Percentiles rank a stretch among this genome's conserved stretches.
Conservation (phyloP, 176 grass and related monocot species). For the Echinochloa phyllopogon region DNA sequence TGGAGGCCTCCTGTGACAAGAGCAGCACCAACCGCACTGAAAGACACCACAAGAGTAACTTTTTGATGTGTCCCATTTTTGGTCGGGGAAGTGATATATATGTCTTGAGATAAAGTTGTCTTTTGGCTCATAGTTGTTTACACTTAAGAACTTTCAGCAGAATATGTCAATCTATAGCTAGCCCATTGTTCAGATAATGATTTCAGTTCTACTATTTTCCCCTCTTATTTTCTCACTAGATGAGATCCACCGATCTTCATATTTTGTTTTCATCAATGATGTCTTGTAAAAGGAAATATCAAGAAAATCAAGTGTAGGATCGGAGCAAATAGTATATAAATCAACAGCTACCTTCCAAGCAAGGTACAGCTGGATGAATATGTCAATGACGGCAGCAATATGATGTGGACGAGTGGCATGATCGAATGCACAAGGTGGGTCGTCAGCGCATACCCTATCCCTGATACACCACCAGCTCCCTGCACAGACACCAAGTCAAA, state of each 20-base stretch:
- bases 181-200: neutral
- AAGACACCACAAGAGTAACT: slow-evolving; percentile 29
- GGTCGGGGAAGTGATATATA: neutral
- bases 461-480: no score
- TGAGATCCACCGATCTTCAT: neutral
- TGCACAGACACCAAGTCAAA: no score
- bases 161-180: neutral
- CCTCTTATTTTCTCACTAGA: neutral
- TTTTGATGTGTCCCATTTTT: slow-evolving; percentile 11
- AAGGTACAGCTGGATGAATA: no score
- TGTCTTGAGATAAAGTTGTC: slow-evolving; percentile 20
- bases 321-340: no score
- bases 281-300: neutral
- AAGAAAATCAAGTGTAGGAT: no score
- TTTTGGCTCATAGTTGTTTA: slow-evolving; percentile 5
- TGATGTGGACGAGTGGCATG: no score
- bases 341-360: no score
- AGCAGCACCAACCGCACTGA: slow-evolving; percentile 58
- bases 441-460: no score
- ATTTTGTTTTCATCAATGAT: neutral
- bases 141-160: slow-evolving; percentile 8
- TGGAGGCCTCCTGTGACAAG: slow-evolving; percentile 61
- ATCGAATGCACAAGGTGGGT: no score
- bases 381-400: no score
- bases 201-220: neutral